Conservation (phyloP, 2,329 filamentous ascomycete species). For the Chaetomiaceae sp. region DNA sequence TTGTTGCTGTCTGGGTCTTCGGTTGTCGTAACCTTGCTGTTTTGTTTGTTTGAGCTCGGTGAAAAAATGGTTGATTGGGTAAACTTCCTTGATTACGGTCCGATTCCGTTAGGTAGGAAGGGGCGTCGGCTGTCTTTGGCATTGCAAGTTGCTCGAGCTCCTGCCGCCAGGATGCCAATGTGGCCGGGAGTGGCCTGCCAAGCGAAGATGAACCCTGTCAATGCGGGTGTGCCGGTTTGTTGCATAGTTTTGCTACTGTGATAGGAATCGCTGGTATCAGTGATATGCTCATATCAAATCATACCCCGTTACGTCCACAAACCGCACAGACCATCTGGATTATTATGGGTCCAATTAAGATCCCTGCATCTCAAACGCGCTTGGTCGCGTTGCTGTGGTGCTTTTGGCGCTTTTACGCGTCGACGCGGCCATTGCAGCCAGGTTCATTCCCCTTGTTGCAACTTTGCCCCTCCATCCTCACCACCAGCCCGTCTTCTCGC, state of each 20-base stretch:
- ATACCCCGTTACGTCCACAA: no score
- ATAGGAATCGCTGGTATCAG: no score
- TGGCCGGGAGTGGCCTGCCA: slow-evolving; percentile 14
- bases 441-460: slow-evolving; percentile 17
- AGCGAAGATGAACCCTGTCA: not conserved
- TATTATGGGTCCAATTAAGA: slow-evolving; percentile 20
- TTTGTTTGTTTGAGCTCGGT: no score
- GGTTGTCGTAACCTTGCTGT: no score
- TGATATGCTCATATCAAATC: no score
- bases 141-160: slow-evolving; percentile 2
- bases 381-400: slow-evolving; percentile 17
- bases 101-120: not conserved
- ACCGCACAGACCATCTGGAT: slow-evolving; percentile 8
- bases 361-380: slow-evolving; percentile 22
- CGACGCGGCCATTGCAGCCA: no score
- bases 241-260: no score
- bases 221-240: not conserved
- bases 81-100: no score
- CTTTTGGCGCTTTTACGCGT: slow-evolving; percentile 21
- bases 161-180: slow-evolving; percentile 5
- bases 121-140: no score
- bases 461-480: slow-evolving; percentile 17
- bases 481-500: not conserved
- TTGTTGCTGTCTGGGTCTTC: no score
- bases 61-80: no score